Evolutionary conservation across 208 protist genomes (phyloP), one percentile per base, ranked within the genome.

Genomic region (Trypanosoma theileri): DNA sequence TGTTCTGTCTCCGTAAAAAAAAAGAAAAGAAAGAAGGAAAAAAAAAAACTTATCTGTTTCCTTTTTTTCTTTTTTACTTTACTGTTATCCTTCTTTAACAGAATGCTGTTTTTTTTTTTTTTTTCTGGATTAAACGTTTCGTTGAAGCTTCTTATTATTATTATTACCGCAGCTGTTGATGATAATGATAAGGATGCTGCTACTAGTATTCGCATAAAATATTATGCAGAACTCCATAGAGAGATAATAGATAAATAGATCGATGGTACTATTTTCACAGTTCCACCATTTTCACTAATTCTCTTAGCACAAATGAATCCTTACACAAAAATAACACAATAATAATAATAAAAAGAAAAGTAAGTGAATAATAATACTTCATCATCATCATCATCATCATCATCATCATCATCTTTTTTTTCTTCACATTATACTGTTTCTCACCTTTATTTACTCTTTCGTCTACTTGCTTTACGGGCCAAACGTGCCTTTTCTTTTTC

Each of bases 401-500:
- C 12, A 45, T 14, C 12, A 9, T 9, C 13, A 16, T 51, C 7
- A 19, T 17, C 41, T 21, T 56, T 26, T 56, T 44, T 56, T 17
- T 35, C 31, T 45, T 31, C 24, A 13, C 7, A 62, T 9, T 58
- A 45, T 54, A 41, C 8, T 41, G 46, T 40, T 19, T 17, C 28
- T 26, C 26, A 59, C 45, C 14, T 42, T 69, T 84, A 80, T 54
- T 81, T 75, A 26, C 62, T 80, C 31, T 69, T 69, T 44, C 79
- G 55, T 21, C 74, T 66, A 17, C 75, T 59, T 17, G 68, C 68
- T 73, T 96, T 96, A 67, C 77, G 74, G 2, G 80, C 73, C 31
- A 96, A 70, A 4, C 87, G 80, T 12, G 42, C 66, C 79, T 89
- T 92, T 54, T 96, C 88, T 66, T 93, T 94, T 72, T 80, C 81